Evolutionary conservation across 1,284 basidiomycete genomes (phyloP).

Genomic region (Pholiota adiposa): DNA sequence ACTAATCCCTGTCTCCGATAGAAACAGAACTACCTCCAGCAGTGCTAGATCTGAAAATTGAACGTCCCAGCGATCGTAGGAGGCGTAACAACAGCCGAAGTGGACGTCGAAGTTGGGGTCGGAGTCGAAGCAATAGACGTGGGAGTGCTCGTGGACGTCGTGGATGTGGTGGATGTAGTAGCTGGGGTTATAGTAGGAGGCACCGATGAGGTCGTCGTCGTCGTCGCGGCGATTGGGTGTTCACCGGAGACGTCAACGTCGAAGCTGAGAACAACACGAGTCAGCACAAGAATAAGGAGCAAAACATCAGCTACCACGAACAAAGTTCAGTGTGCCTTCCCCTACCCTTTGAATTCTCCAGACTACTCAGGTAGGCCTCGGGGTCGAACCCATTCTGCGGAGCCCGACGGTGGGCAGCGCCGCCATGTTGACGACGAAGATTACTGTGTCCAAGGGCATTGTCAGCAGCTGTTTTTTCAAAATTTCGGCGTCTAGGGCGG

Average conservation of each 20-base stretch:
- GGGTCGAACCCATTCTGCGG: constrained; percentile 22
- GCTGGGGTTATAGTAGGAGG: not conserved
- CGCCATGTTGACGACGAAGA: constrained; percentile 17
- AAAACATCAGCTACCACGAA: constrained; percentile 4
- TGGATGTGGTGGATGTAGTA: not conserved
- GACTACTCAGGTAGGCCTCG: constrained; percentile 7
- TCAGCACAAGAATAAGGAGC: not conserved
- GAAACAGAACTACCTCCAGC: no score
- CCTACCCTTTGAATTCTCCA: not conserved
- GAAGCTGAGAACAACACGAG: constrained; percentile 5
- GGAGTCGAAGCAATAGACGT: not conserved
- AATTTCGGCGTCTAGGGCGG: not conserved
- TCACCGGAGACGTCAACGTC: not conserved
- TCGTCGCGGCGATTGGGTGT: not conserved
- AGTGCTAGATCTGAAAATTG: not conserved
- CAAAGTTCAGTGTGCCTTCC: constrained; percentile 1
- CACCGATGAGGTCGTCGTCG: not conserved
- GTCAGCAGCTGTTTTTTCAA: not conserved
- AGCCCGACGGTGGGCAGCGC: constrained; percentile 15
- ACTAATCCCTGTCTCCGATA: no score
- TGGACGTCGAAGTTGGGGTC: constrained; percentile 2
- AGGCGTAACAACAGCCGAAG: constrained; percentile 3
- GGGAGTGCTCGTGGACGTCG: constrained; percentile 1
- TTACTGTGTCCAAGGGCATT: constrained; percentile 8
- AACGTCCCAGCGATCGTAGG: constrained; percentile 1